Evolutionary conservation across 441 rosid genomes (phyloP), one percentile per base, ranked within the genome.

Genomic region (Bruguiera hainesii): DNA sequence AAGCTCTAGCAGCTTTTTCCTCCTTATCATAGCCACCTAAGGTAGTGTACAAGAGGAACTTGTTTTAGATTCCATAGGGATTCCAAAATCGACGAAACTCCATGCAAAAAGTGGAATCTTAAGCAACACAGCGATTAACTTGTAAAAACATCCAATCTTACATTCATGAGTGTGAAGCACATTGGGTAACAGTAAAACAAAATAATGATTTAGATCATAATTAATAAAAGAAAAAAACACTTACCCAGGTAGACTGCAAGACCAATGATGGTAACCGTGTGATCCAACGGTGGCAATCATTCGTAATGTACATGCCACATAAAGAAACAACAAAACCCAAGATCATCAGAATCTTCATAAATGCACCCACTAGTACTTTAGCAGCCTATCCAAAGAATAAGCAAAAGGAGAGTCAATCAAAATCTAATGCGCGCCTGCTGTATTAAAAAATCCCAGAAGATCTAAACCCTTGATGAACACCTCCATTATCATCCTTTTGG

Each of bases 1-100:
- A 94, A 77, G 99, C 96, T 81, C 93, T 81, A 18, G 99, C 97
- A 64, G 99, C 97, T 77, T 87, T 95, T 25, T 95, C 98, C 74
- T 95, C 99, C 73, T 82, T 91, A 77, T 95, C 99, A 81, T 95
- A 95, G 21, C 99, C 99, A 76, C 99, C 99, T 73, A 21, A 55
- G 61, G 50, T 18, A 28, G 19, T 58, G 21, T 42, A 55, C 25
- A 55, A 26, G 28, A 42, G 58, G 28, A 55, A 23, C 16, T 55
- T 0, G 58, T 23, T 20, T 55, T 55, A 39, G 61, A 63, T 58
- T 42, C 67, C 39, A 33, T 56, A 13, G 7, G 57, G 70, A 76
- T 64, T 53, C 68, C 46, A 10, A 66, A 56, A 37, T 64, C 1
- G 39, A 73, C 49, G 51, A 62, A 50, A 63, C 28, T 60, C 52